phyloP scores from a whole-genome alignment of 352 stramenopile genomes.

The Phytophthora constricta region DNA sequence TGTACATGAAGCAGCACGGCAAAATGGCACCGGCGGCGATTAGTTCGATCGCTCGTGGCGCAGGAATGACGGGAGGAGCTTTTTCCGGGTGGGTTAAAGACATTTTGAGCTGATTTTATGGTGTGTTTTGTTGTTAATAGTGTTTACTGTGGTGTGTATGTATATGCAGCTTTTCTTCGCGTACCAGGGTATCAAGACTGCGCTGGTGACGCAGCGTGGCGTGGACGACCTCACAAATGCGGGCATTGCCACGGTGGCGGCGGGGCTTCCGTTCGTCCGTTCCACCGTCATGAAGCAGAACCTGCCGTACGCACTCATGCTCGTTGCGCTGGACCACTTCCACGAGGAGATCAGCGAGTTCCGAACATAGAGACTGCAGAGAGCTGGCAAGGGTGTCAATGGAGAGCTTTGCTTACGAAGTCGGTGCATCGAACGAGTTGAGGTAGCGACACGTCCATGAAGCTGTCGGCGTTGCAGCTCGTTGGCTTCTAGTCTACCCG shows the following conservation, averaged over 20 bases:
- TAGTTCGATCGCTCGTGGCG: conserved; percentile 52
- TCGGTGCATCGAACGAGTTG: too few species aligned
- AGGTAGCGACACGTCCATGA: too few species aligned
- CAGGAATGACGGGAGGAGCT: conserved; percentile 59
- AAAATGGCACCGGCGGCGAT: conserved; percentile 53
- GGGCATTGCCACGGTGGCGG: conserved; percentile 56
- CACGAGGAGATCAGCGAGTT: conserved; percentile 78
- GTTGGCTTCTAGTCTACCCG: too few species aligned
- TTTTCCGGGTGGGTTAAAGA: conserved; percentile 55
- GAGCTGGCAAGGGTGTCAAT: too few species aligned
- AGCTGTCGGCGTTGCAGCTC: too few species aligned
- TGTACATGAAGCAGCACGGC: conserved; percentile 66
- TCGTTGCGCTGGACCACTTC: conserved; percentile 82
- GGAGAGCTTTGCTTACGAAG: too few species aligned
- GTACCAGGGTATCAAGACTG: conserved; percentile 81
- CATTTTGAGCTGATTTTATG: too few species aligned
- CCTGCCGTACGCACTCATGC: conserved; percentile 76
- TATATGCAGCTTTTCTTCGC: conserved; percentile 82
- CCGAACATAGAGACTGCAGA: conserved; percentile 39
- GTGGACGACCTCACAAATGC: conserved; percentile 68
- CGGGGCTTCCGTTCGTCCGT: conserved; percentile 63
- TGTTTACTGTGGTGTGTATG: background rate
- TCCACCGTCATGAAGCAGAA: conserved; percentile 77
- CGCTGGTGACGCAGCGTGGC: conserved; percentile 61
- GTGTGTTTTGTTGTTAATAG: background rate